Evolutionary conservation across 2,329 filamentous ascomycete genomes (phyloP), one percentile per base, ranked within the genome.

Genomic region (Atkinsonella hypoxylon): DNA sequence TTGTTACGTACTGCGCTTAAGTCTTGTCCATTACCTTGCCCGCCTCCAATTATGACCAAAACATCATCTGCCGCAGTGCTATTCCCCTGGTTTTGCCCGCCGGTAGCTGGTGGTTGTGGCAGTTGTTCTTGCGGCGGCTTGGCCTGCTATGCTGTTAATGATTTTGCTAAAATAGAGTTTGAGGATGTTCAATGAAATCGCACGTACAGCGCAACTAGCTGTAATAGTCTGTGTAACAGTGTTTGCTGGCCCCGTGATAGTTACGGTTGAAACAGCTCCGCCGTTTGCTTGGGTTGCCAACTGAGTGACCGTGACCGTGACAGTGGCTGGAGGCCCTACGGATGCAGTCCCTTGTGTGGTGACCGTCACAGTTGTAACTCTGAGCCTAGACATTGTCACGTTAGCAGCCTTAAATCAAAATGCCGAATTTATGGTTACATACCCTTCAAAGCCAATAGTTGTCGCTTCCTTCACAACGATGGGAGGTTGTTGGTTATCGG

Each of bases 221-320:
- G 53, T 54, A 13, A 52, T 38, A 11, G 50, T 54, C 20, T 46
- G 41, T 10, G 53, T 54, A 26, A 54, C 45, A 12, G 50, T 52
- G 15, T 38, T 52, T 11, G 49, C 45, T 18, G 45, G 39, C 34
- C 46, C 43, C 6, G 50, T 52, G 26, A 47, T 48, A 6, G 61
- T 61, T 10, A 61, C 54, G 10, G 49, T 53, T 34, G 54, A 36
- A 39, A 10, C 18, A 51, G 22, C 30, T 18, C 30, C 43, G 4
- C 34, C 26, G 45, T 46, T 34, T 41, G 22, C 30, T 13, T 50
- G 34, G 34, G 11, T 41, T 36, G 46, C 38, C 18, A 39, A 6
- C n/a, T 48, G 46, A 11, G 46, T 48, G 20, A 48, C 46, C 11
- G 46, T 48, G 20, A 48, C 46, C 11, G 46, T 48, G 4, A 48